A percentile compares a stretch with the other conserved stretches of the same genome.
Evolutionary conservation across 2,329 filamentous ascomycete genomes (phyloP).

Genomic region (Bipolaris cookei): DNA sequence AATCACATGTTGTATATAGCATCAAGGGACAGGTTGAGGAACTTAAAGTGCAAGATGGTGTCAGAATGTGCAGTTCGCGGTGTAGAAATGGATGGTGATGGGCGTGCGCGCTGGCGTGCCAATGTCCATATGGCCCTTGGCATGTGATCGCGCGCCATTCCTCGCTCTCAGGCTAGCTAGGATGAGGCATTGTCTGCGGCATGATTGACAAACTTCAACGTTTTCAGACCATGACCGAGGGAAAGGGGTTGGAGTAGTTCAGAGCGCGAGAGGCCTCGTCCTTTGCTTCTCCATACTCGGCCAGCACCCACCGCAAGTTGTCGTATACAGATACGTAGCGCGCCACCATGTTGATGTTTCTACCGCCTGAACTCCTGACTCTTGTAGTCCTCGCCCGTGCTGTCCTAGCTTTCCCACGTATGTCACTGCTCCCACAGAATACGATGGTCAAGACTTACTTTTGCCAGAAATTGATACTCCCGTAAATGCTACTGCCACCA

Average conservation of each 20-base stretch:
- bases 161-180: constrained; percentile 7
- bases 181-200: constrained; percentile 8
- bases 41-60: neutral
- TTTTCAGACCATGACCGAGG: constrained; percentile 1
- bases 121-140: constrained; percentile 6
- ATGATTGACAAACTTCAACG: constrained; percentile 7
- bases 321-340: neutral
- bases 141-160: constrained; percentile 5
- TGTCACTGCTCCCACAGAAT: neutral
- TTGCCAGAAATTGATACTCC: constrained; percentile 4
- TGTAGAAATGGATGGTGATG: neutral
- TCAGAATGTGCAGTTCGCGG: neutral
- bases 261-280: neutral
- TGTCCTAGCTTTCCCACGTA: constrained; percentile 22
- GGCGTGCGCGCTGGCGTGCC: neutral
- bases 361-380: constrained; percentile 23
- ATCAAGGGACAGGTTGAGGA: neutral
- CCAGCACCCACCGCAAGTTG: neutral
- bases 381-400: constrained; percentile 20
- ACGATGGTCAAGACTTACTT: neutral
- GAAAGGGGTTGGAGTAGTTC: constrained; percentile 1
- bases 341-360: constrained; percentile 13
- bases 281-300: neutral
- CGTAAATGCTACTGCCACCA: constrained; percentile 12
- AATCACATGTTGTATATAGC: neutral